These are phyloP conservation scores for Kandelia obovata DNA, from an alignment of 345 rosid genomes.

Conservation along the genomic window DNA sequence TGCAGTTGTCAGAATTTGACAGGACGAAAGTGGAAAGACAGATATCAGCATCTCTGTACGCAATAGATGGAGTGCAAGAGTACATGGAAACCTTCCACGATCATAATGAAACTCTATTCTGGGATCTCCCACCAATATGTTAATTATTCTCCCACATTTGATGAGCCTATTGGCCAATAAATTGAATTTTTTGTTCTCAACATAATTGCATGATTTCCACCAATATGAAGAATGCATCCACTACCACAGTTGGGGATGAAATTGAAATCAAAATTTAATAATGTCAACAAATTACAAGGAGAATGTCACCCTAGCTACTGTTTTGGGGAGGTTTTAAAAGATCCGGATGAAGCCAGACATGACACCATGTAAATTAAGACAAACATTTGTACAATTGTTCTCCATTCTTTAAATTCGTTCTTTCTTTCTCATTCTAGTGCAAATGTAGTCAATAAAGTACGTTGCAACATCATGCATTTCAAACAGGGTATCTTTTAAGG, in stretches of 20 bases:
- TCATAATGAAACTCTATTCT: slow-evolving; percentile 42
- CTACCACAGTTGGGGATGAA: no score
- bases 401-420: slow-evolving; percentile 3
- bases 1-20: slow-evolving; percentile 54
- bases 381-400: not conserved
- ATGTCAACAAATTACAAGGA: slow-evolving; percentile 5
- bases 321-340: slow-evolving; percentile 6
- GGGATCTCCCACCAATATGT: slow-evolving; percentile 71
- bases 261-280: no score
- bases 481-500: not conserved
- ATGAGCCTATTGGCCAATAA: not conserved
- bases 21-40: slow-evolving; percentile 71
- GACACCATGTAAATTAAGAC: slow-evolving; percentile 17
- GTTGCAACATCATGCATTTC: slow-evolving; percentile 8
- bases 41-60: slow-evolving; percentile 65
- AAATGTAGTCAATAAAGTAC: slow-evolving; percentile 6
- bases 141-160: slow-evolving; percentile 31
- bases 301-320: not conserved
- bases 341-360: slow-evolving; percentile 8
- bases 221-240: no score
- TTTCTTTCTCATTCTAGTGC: not conserved
- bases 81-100: slow-evolving; percentile 48
- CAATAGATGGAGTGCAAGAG: slow-evolving; percentile 69
- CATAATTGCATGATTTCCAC: not conserved
- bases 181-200: not conserved